Base-by-base conservation (phyloP, 257 asterid genomes). In the Jacaranda mimosifolia region DNA sequence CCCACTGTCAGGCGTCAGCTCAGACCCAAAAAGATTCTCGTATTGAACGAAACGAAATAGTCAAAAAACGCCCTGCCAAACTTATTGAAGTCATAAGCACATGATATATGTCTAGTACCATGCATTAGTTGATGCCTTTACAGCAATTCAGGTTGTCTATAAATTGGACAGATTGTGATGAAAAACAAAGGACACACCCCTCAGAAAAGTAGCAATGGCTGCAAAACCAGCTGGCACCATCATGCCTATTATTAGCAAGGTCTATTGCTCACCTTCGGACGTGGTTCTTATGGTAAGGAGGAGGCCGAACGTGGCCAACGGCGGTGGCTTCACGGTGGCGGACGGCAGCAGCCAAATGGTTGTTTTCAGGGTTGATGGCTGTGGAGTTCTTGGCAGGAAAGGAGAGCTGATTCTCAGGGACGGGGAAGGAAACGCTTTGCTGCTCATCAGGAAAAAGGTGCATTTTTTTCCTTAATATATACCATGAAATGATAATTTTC, bases 321-420 rank as follows among this genome's bases (percentile, higher is more conserved):
- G 98, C 13, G 98, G 98, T 1, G 98, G 98, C 38, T 87, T 94
- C 68, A 91, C 70, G 82, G 97, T 86, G 77, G 81, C 88, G 1
- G 92, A 92, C 64, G 13, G 70, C 26, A 45, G 42, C 70, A 45
- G 42, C 70, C 96, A 91, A 13, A 78, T 76, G 73, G 75, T 83
- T 36, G 76, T 88, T 35, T 94, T 92, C 68, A 82, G 78, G 35
- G 91, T 89, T 32, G 97, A 92, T 56, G 98, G 97, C 4, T 94
- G 98, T 68, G 98, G 98, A 42, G 13, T 89, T 70, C 74, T 88
- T 58, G 98, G 97, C 13, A 89, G 80, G 77, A 91, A 92, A 63
- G 90, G 86, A 3, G 88, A 92, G 81, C 49, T 94, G 46, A 76
- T 92, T 74, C 82, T 92, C 4, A 81, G 86, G 51, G 97, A 89